A percentile compares a stretch with the other conserved stretches of the same genome.
phyloP scores from a whole-genome alignment of 768 basidiomycete genomes.

The Suillus variegatus region DNA sequence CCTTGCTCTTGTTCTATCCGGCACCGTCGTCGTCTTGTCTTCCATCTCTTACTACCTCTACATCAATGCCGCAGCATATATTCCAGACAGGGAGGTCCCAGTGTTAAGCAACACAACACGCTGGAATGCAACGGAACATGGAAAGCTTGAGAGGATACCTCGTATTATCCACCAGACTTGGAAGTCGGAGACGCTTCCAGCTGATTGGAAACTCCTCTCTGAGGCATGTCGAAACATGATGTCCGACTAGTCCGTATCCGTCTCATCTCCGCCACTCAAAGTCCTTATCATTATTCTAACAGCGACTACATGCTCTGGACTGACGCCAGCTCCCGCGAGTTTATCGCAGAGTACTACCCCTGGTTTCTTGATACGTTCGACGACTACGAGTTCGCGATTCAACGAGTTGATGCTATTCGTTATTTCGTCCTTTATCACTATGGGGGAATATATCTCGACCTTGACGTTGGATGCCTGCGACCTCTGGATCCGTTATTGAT shows the following conservation, averaged over 20 bases:
- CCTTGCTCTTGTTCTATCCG: conserved; percentile 78
- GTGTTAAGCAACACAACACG: conserved; percentile 52
- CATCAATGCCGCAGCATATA: conserved; percentile 76
- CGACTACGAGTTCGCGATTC: conserved; percentile 87
- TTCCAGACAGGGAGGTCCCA: conserved; percentile 77
- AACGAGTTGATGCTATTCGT: conserved; percentile 95
- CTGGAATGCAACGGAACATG: conserved; percentile 65
- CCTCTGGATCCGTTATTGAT: conserved; percentile 84
- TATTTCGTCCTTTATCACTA: conserved; percentile 97
- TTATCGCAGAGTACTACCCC: conserved; percentile 84
- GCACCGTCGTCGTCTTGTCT: conserved; percentile 89
- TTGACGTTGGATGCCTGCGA: conserved; percentile 92
- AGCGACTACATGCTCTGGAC: conserved; percentile 99
- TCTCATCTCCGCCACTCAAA: conserved; percentile 12
- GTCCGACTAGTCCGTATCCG: conserved; percentile 85
- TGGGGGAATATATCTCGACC: conserved; percentile 94
- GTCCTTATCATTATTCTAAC: conserved; percentile 19
- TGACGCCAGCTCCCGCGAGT: conserved; percentile 84
- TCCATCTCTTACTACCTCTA: conserved; percentile 89
- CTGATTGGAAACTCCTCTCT: conserved; percentile 78
- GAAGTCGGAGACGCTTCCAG: conserved; percentile 88
- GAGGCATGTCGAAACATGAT: conserved; percentile 88
- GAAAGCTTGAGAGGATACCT: conserved; percentile 75
- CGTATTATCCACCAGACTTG: conserved; percentile 98
- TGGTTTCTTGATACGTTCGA: conserved; percentile 96